A percentile compares a stretch with the other conserved stretches of the same genome.
These are phyloP conservation scores for Rosa lucieae DNA, from an alignment of 306 rosid species.

Conservation along the genomic window DNA sequence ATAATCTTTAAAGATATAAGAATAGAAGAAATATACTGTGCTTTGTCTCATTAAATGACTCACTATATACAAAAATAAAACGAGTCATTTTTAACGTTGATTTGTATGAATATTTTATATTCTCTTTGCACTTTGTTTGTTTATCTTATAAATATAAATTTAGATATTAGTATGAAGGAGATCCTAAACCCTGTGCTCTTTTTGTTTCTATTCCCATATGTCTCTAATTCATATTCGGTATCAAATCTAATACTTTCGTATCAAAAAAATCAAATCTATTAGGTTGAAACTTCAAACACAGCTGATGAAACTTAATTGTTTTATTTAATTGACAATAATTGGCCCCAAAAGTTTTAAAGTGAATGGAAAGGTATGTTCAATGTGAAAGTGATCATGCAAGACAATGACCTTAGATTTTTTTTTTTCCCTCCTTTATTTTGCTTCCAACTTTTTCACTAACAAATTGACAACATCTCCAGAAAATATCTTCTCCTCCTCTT, in stretches of 20 bases:
- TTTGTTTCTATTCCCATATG: background rate
- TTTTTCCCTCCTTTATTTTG: background rate
- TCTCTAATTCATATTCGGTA: background rate
- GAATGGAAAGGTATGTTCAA: slow-evolving; percentile 12
- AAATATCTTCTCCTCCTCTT: background rate
- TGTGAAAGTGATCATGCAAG: slow-evolving; percentile 27
- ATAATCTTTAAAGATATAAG: background rate
- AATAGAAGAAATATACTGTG: background rate
- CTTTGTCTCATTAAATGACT: background rate
- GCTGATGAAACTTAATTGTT: slow-evolving; percentile 1
- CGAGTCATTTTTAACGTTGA: background rate
- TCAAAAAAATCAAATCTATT: background rate
- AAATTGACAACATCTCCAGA: background rate
- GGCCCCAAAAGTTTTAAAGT: slow-evolving; percentile 20
- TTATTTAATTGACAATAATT: slow-evolving; percentile 17
- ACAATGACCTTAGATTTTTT: slow-evolving; percentile 6
- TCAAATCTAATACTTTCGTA: slow-evolving; percentile 9
- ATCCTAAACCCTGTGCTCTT: background rate
- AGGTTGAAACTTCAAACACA: slow-evolving; percentile 21
- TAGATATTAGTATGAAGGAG: background rate
- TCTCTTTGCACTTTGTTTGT: background rate
- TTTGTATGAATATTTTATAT: background rate
- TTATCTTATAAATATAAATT: too few relatives aligned
- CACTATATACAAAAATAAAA: too few relatives aligned
- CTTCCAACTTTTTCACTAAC: background rate